Percentiles rank a stretch among this genome's conserved stretches.
These are phyloP conservation scores for Mortierella sp. DNA, from an alignment of 371 early-diverging fungal species.

Conservation along the genomic window DNA sequence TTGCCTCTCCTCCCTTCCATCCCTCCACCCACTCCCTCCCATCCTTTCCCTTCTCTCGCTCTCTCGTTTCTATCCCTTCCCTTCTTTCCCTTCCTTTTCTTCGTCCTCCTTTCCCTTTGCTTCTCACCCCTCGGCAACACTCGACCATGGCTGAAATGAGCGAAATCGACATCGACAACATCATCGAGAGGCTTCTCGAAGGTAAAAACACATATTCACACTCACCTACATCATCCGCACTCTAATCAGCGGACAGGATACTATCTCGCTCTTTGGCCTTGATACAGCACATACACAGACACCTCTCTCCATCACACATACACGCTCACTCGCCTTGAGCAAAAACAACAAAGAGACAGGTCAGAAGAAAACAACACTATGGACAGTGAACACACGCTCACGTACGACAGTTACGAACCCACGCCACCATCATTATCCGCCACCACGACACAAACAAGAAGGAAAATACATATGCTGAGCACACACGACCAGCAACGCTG, in stretches of 20 bases:
- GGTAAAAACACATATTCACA: conserved; percentile 65
- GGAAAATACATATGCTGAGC: background rate
- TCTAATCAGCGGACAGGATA: background rate
- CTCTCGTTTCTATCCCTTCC: background rate
- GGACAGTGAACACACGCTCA: background rate
- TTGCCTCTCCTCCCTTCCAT: background rate
- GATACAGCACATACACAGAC: background rate
- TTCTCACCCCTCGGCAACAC: background rate
- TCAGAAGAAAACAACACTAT: background rate
- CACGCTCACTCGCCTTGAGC: background rate
- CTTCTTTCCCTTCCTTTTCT: background rate
- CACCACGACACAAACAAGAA: background rate
- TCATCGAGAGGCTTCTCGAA: conserved; percentile 93
- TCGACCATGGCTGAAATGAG: conserved; percentile 58
- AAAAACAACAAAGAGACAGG: background rate
- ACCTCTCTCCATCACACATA: background rate
- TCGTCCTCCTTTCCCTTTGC: background rate
- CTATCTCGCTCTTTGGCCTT: background rate
- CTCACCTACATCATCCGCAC: background rate
- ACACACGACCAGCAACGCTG: background rate
- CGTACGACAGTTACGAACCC: background rate
- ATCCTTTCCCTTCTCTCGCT: background rate
- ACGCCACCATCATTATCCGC: background rate
- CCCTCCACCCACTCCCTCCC: conserved; percentile 19
- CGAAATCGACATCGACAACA: conserved; percentile 87